A percentile compares a stretch with the other conserved stretches of the same genome.
Evolutionary conservation across 768 basidiomycete species (phyloP).

Genomic region (Suillus luteus): DNA sequence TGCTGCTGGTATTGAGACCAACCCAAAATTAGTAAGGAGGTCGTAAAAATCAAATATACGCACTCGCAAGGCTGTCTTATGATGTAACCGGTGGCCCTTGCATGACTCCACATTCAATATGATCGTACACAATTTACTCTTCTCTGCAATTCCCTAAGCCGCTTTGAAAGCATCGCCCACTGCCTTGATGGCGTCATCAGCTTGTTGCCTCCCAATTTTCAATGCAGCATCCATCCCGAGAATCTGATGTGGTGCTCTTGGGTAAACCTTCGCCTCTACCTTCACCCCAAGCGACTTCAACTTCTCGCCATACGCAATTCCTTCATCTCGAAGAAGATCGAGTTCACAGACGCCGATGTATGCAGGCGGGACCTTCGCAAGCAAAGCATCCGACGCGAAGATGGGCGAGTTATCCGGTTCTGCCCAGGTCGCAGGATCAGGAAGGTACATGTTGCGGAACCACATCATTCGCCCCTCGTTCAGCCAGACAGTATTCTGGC

Average conservation of each 20-base stretch:
- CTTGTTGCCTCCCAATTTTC: slow-evolving; percentile 18
- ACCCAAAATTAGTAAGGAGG: too few species aligned
- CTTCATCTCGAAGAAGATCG: slow-evolving; percentile 70
- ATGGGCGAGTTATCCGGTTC: slow-evolving; percentile 74
- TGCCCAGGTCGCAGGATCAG: slow-evolving; percentile 55
- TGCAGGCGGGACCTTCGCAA: slow-evolving; percentile 53
- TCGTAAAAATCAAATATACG: too few species aligned
- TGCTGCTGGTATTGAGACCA: too few species aligned
- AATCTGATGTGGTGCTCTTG: slow-evolving; percentile 62
- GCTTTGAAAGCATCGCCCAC: slow-evolving; percentile 24
- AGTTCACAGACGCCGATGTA: slow-evolving; percentile 67
- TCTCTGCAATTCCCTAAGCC: background rate
- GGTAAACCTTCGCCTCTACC: slow-evolving; percentile 57
- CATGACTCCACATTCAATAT: background rate
- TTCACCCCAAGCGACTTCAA: slow-evolving; percentile 52
- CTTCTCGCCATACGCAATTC: slow-evolving; percentile 61
- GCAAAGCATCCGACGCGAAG: slow-evolving; percentile 59
- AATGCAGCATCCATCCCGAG: slow-evolving; percentile 66
- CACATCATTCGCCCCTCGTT: slow-evolving; percentile 65
- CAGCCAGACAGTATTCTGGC: slow-evolving; percentile 60
- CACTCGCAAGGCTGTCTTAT: too few species aligned
- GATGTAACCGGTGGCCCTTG: too few species aligned
- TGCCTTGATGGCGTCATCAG: slow-evolving; percentile 26
- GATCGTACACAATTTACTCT: background rate
- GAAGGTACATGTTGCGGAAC: slow-evolving; percentile 70